These are phyloP conservation scores for Xylaria palmicola DNA, from an alignment of 495 filamentous ascomycete species.

Conservation along the genomic window DNA sequence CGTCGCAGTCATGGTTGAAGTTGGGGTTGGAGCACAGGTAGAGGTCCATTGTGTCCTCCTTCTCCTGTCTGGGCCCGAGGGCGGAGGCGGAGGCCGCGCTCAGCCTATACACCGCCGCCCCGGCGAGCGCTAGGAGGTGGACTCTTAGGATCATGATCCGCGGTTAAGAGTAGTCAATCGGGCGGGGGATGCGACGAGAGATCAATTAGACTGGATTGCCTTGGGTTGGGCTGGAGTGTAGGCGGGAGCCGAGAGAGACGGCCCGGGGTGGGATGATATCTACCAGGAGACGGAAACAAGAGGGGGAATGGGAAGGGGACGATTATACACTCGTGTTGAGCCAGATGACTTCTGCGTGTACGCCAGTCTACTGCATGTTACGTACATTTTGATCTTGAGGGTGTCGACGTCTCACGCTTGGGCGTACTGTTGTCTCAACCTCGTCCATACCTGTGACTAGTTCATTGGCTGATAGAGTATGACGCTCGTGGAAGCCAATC, in stretches of 20 bases:
- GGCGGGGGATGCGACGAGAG: too few relatives aligned
- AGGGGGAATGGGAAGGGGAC: too few relatives aligned
- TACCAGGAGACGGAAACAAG: too few relatives aligned
- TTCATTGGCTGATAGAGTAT: not conserved
- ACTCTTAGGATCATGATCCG: constrained; percentile 8
- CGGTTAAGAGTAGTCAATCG: too few relatives aligned
- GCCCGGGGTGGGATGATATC: too few relatives aligned
- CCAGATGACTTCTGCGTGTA: too few relatives aligned
- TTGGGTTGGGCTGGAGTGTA: too few relatives aligned
- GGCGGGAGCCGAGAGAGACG: too few relatives aligned
- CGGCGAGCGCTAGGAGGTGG: constrained; percentile 4
- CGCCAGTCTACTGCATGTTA: not conserved
- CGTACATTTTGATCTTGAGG: not conserved
- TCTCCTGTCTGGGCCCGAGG: constrained; percentile 9
- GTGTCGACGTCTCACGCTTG: not conserved
- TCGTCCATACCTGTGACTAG: not conserved
- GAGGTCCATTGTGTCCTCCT: constrained; percentile 17
- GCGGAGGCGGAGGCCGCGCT: too few relatives aligned
- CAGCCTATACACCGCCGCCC: not conserved
- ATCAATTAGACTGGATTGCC: too few relatives aligned
- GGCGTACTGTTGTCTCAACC: constrained; percentile 1
- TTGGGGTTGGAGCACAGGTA: constrained; percentile 24
- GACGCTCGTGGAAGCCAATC: not conserved
- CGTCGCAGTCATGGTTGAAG: constrained; percentile 22
- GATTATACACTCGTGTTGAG: too few relatives aligned